Evolutionary conservation across 169 alveolate genomes (phyloP).

Genomic region (Babesia sp.): DNA sequence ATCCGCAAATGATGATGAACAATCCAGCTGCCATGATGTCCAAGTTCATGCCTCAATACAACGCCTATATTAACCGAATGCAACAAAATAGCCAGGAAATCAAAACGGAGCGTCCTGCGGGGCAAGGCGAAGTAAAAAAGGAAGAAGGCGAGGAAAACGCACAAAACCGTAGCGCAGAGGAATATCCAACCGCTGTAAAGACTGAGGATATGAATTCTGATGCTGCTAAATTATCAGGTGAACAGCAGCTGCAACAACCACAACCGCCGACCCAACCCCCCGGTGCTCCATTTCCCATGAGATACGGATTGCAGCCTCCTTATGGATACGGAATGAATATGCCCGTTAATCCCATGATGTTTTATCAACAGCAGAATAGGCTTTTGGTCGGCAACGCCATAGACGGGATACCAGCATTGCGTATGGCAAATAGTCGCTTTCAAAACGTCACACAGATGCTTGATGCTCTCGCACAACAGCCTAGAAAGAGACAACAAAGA

Average conservation of each 20-base stretch:
- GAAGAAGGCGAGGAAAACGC: slow-evolving; percentile 10
- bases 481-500: slow-evolving; percentile 44
- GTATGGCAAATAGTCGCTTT: slow-evolving; percentile 63
- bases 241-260: neutral
- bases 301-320: slow-evolving; percentile 40
- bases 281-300: slow-evolving; percentile 3
- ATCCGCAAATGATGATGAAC: slow-evolving; percentile 54
- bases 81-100: slow-evolving; percentile 30
- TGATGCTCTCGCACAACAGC: slow-evolving; percentile 69
- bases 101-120: slow-evolving; percentile 17
- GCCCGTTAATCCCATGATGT: slow-evolving; percentile 49
- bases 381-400: slow-evolving; percentile 65
- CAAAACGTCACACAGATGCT: slow-evolving; percentile 64
- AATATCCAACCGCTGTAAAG: slow-evolving; percentile 2
- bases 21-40: slow-evolving; percentile 53
- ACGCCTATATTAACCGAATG: slow-evolving; percentile 58
- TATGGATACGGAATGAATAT: slow-evolving; percentile 51
- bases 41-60: slow-evolving; percentile 66
- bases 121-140: slow-evolving; percentile 20
- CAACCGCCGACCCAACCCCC: slow-evolving; percentile 17
- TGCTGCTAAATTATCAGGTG: neutral
- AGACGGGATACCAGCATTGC: slow-evolving; percentile 68
- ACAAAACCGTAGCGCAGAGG: neutral
- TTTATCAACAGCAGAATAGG: slow-evolving; percentile 42
- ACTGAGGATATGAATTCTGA: slow-evolving; percentile 11